phyloP scores from a whole-genome alignment of 2,329 filamentous ascomycete species.

The Cercospora sp. region DNA sequence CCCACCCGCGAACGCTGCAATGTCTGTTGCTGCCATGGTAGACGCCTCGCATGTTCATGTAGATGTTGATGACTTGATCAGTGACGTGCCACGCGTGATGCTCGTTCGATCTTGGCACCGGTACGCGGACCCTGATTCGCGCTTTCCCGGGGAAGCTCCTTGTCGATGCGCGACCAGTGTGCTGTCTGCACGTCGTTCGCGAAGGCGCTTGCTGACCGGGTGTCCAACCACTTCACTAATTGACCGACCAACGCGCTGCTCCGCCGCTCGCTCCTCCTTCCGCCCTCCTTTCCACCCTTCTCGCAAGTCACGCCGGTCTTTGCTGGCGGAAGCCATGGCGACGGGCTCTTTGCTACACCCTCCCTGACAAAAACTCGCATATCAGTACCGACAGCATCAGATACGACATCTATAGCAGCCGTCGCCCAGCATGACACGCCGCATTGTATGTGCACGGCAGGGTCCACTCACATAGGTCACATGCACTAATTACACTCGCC shows the following conservation, averaged over 20 bases:
- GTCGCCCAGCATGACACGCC: constrained; percentile 24
- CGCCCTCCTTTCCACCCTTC: not conserved
- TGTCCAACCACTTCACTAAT: not conserved
- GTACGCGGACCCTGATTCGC: not conserved
- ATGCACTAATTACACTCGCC: constrained; percentile 6
- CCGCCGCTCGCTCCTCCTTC: not conserved
- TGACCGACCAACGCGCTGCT: not conserved
- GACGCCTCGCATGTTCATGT: not conserved
- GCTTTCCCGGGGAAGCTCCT: not conserved
- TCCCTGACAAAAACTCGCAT: constrained; percentile 5
- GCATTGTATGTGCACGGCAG: constrained; percentile 24
- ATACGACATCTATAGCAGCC: not conserved
- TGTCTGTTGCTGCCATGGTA: constrained; percentile 45
- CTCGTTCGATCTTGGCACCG: not conserved
- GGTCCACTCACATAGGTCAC: not conserved
- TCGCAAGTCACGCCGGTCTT: not conserved
- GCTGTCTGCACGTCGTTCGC: not conserved
- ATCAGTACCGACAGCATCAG: not conserved
- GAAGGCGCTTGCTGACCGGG: not conserved
- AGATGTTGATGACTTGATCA: not conserved
- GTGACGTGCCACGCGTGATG: not conserved
- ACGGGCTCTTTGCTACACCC: not conserved
- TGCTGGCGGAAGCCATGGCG: constrained; percentile 9
- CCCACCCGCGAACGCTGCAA: constrained; percentile 67
- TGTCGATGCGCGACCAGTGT: not conserved